phyloP scores from a whole-genome alignment of 805 yeast species.

The Clavispora phyllophila region DNA sequence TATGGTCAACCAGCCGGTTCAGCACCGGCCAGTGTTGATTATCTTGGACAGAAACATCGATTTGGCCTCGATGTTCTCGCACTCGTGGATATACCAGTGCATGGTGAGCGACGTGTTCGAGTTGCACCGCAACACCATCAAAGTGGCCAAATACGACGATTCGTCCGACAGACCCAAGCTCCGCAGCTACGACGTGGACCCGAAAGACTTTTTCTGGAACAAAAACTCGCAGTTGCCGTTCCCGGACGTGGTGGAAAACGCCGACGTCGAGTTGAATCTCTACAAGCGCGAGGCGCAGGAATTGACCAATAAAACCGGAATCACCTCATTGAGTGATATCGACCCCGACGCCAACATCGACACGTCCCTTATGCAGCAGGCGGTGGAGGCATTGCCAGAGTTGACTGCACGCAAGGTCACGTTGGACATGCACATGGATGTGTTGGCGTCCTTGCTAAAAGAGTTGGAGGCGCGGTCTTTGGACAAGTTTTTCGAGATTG shows the following conservation, averaged over 20 bases:
- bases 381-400: constrained; percentile 89
- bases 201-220: constrained; percentile 89
- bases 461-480: constrained; percentile 82
- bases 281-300: constrained; percentile 88
- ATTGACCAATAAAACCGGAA: constrained; percentile 71
- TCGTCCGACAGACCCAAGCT: constrained; percentile 23
- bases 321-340: constrained; percentile 67
- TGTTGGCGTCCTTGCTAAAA: constrained; percentile 75
- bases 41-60: constrained; percentile 86
- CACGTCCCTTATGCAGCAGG: constrained; percentile 70
- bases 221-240: constrained; percentile 82
- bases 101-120: constrained; percentile 90
- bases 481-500: constrained; percentile 91
- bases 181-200: constrained; percentile 81
- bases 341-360: constrained; percentile 54
- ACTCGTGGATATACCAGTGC: constrained; percentile 97
- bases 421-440: constrained; percentile 96
- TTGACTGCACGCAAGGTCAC: constrained; percentile 81
- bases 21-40: constrained; percentile 71
- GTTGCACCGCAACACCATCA: constrained; percentile 76
- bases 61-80: constrained; percentile 89
- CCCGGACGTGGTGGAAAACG: constrained; percentile 98
- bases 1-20: constrained; percentile 17
- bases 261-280: constrained; percentile 72
- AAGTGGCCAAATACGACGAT: constrained; percentile 39